Percentiles rank a stretch among this genome's conserved stretches.
Evolutionary conservation across 495 filamentous ascomycete species (phyloP).

Genomic region (Jackrogersella multiformis): DNA sequence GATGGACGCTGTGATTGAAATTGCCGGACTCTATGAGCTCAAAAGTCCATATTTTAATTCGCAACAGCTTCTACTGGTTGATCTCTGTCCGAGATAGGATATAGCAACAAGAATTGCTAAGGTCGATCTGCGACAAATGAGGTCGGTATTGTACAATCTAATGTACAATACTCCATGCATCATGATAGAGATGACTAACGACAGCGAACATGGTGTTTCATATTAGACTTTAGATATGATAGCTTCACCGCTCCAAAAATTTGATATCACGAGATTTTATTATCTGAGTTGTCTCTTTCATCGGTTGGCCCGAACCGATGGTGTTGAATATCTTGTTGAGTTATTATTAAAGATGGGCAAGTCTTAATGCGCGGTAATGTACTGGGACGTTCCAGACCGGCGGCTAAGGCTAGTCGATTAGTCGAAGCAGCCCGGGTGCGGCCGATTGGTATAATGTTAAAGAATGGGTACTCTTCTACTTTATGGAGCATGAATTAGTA

Average conservation of each 20-base stretch:
- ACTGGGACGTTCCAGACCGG: constrained; percentile 39
- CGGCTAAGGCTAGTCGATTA: constrained; percentile 17
- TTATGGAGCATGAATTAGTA: neutral
- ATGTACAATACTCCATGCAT: constrained; percentile 25
- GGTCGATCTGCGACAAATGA: constrained; percentile 3
- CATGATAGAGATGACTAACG: constrained; percentile 15
- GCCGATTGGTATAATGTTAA: constrained; percentile 31
- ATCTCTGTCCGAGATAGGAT: neutral
- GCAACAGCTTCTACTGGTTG: neutral
- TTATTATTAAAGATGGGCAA: constrained; percentile 14
- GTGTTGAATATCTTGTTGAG: neutral
- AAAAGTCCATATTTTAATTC: neutral
- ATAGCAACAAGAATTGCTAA: neutral
- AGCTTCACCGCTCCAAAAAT: constrained; percentile 28
- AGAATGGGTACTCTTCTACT: constrained; percentile 1
- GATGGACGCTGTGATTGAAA: constrained; percentile 72
- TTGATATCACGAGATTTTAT: constrained; percentile 13
- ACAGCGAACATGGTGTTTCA: constrained; percentile 20
- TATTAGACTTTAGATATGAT: constrained; percentile 12
- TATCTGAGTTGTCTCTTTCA: neutral
- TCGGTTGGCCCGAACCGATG: neutral
- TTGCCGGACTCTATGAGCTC: neutral
- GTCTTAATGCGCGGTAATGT: constrained; percentile 3
- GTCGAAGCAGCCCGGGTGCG: constrained; percentile 23
- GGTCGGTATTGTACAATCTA: constrained; percentile 11